Evolutionary conservation across 495 filamentous ascomycete species (phyloP).

Genomic region (Podospora pseudopauciseta): DNA sequence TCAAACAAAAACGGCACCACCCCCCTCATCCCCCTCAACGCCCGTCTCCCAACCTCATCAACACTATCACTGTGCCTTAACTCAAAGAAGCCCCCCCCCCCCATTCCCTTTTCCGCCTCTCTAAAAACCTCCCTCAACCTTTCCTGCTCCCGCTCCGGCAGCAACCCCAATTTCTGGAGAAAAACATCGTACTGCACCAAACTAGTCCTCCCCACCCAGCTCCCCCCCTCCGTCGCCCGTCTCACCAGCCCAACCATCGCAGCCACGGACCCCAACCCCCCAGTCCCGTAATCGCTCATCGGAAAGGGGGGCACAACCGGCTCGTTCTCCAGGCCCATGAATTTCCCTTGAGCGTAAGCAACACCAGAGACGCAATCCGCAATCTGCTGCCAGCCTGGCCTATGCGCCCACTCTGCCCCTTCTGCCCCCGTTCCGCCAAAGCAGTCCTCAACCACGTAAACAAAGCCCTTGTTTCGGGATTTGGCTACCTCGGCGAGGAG

Average conservation of each 20-base stretch:
- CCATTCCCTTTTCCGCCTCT: conserved; percentile 20
- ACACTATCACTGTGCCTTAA: conserved; percentile 68
- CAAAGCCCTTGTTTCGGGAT: conserved; percentile 55
- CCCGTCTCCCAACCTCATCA: conserved; percentile 64
- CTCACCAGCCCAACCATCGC: conserved; percentile 60
- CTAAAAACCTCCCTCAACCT: conserved; percentile 45
- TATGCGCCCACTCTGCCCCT: conserved; percentile 43
- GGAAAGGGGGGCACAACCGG: conserved; percentile 79
- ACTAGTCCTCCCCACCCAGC: conserved; percentile 59
- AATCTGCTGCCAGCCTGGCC: conserved; percentile 59
- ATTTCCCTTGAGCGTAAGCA: conserved; percentile 69
- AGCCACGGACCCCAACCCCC: conserved; percentile 59
- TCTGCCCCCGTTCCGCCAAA: conserved; percentile 49
- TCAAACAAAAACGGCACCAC: conserved; percentile 50
- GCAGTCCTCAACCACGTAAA: conserved; percentile 71
- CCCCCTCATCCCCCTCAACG: conserved; percentile 58
- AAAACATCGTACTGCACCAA: conserved; percentile 64
- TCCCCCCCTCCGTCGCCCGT: conserved; percentile 59
- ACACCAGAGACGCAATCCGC: conserved; percentile 56
- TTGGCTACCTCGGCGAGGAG: conserved; percentile 49
- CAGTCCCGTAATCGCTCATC: conserved; percentile 78
- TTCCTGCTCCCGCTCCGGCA: conserved; percentile 54
- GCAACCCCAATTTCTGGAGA: conserved; percentile 59
- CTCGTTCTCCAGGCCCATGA: conserved; percentile 61
- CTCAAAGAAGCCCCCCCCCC: conserved; percentile 57